Percentiles rank a stretch among this genome's conserved stretches.
These are phyloP conservation scores for Phytopythium vexans DNA, from an alignment of 352 stramenopile species.

Conservation along the genomic window DNA sequence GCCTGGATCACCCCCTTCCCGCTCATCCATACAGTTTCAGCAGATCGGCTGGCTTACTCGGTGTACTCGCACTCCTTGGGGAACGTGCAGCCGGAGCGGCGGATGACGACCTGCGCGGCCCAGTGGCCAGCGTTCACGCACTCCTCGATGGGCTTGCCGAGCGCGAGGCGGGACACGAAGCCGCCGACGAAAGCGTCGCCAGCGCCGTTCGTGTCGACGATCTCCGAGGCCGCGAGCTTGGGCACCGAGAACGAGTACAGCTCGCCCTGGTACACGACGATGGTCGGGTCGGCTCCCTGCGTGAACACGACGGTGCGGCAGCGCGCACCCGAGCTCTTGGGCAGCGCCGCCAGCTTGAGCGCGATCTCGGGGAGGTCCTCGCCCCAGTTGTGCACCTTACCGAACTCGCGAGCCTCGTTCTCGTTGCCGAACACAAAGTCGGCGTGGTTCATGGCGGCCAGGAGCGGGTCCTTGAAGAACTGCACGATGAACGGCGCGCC, in stretches of 20 bases:
- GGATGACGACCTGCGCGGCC: constrained; percentile 96
- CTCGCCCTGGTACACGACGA: constrained; percentile 95
- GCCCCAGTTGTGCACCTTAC: constrained; percentile 88
- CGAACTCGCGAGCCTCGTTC: constrained; percentile 96
- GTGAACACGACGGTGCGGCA: constrained; percentile 98
- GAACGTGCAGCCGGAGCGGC: constrained; percentile 96
- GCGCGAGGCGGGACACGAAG: constrained; percentile 94
- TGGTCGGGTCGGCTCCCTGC: constrained; percentile 94
- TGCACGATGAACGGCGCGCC: constrained; percentile 98
- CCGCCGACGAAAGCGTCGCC: constrained; percentile 99
- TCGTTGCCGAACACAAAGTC: constrained; percentile 99
- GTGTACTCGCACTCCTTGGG: constrained; percentile 90
- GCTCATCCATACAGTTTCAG: background rate
- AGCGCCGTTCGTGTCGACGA: constrained; percentile 99
- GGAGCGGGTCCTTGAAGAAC: constrained; percentile 97
- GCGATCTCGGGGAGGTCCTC: constrained; percentile 89
- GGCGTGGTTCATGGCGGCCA: constrained; percentile 91
- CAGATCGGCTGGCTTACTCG: constrained; percentile 50
- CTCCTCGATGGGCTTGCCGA: constrained; percentile 82
- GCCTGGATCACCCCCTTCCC: no score
- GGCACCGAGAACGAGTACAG: constrained; percentile 92
- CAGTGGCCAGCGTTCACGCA: constrained; percentile 97
- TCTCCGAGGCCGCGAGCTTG: constrained; percentile 79
- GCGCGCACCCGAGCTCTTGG: constrained; percentile 91
- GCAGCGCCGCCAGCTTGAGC: constrained; percentile 89